Base-by-base conservation (phyloP, 805 yeast genomes). In the Sugiyamaella floridensis region DNA sequence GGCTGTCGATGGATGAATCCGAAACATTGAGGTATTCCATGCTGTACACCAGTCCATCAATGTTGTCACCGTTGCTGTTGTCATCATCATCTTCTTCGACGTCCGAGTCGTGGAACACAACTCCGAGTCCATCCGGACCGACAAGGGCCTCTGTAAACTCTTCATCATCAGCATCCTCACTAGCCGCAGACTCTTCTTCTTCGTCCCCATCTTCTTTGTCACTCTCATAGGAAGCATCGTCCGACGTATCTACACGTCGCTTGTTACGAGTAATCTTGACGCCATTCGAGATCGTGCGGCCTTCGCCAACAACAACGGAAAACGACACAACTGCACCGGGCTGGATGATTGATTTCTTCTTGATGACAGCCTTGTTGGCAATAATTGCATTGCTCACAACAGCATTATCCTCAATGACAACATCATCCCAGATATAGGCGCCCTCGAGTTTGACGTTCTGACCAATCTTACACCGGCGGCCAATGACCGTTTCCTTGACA, bases 361-460 rank as follows among this genome's bases (percentile, higher is more conserved):
- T 82, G 51, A 93, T 71, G 1, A 67, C 66, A 0, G 85, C 84
- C 58, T 76, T 68, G 22, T 79, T 74, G 3, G 96, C 97, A 40
- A 93, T 75, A 32, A 92, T 82, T 0, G 93, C 75, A 60, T 81
- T 79, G 47, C 74, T 73, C 12, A 92, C 68, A 1, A 64, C 68
- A 20, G 79, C 74, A 47, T 81, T 76, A 65, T 89, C 92, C 50
- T 78, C 87, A 56, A 93, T 81, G 1, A 72, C 69, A 0, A 87
- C 83, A 57, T 86, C 80, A 61, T 89, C 95, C 96, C 97, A 92
- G 45, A 93, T 78, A 64, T 86, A 90, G 16, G 96, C 82, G 62
- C 87, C 83, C 46, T 72, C 77, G 45, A 93, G 81, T 1, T 58
- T 67, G 20, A 85, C 93, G 60, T 86, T 83, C 49, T 81, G 77